phyloP scores from a whole-genome alignment of 805 yeast species.

The Yarrowia alimentaria region DNA sequence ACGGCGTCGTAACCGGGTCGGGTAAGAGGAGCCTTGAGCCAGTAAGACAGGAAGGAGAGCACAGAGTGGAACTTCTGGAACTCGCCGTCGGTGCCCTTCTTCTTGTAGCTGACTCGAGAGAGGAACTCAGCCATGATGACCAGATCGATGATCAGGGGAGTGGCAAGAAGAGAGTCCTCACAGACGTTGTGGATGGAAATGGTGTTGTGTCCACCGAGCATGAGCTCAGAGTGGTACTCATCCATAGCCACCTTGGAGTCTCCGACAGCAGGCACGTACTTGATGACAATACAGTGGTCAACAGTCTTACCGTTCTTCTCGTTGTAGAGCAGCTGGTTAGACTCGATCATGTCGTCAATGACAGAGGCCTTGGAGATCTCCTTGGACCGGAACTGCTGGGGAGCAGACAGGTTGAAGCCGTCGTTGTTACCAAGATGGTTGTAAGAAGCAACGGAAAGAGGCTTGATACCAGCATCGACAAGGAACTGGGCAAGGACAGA shows the following conservation, averaged over 20 bases:
- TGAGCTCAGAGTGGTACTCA: constrained; percentile 92
- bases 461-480: constrained; percentile 96
- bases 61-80: constrained; percentile 78
- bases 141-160: constrained; percentile 90
- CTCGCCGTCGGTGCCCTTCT: constrained; percentile 46
- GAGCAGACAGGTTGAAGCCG: constrained; percentile 87
- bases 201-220: constrained; percentile 97
- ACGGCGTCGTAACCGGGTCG: constrained; percentile 88
- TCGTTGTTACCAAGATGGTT: constrained; percentile 96
- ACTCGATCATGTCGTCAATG: constrained; percentile 89
- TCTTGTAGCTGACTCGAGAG: constrained; percentile 78
- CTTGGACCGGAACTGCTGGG: constrained; percentile 90
- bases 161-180: constrained; percentile 92
- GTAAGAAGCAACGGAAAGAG: constrained; percentile 90
- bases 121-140: constrained; percentile 87
- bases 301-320: constrained; percentile 72
- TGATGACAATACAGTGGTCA: constrained; percentile 94
- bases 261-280: constrained; percentile 90
- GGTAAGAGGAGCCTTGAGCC: constrained; percentile 95
- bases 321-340: constrained; percentile 80
- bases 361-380: constrained; percentile 92
- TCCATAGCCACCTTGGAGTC: constrained; percentile 98
- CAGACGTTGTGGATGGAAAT: constrained; percentile 93
- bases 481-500: constrained; percentile 95
- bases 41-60: constrained; percentile 80